Evolutionary conservation across 768 basidiomycete species (phyloP).

Genomic region (Tricholomella constricta): DNA sequence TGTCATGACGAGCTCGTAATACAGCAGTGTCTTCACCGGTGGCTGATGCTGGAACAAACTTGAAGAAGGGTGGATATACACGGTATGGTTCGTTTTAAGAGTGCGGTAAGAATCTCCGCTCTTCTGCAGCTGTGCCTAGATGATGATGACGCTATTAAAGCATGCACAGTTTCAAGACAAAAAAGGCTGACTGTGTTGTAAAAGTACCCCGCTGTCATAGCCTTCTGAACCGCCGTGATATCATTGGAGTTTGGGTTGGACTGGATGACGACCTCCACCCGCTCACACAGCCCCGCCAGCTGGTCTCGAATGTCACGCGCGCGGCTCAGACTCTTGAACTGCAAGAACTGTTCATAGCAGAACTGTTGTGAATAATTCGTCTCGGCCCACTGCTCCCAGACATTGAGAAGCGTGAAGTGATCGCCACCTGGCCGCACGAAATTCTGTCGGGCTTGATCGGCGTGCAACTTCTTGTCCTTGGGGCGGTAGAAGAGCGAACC

Average conservation of each 20-base stretch:
- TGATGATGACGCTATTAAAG: not conserved
- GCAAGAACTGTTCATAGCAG: conserved; percentile 94
- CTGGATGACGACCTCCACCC: conserved; percentile 90
- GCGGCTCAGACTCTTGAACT: conserved; percentile 91
- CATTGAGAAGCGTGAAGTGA: conserved; percentile 96
- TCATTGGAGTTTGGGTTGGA: conserved; percentile 92
- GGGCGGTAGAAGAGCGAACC: conserved; percentile 94
- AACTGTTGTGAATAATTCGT: conserved; percentile 97
- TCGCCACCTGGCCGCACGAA: conserved; percentile 96
- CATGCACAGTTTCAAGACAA: not conserved
- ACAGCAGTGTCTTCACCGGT: conserved; percentile 85
- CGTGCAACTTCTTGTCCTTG: conserved; percentile 97
- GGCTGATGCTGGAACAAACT: conserved; percentile 95
- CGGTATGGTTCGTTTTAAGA: conserved; percentile 93
- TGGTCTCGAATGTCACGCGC: conserved; percentile 97
- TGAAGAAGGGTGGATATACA: conserved; percentile 96
- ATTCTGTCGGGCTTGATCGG: conserved; percentile 96
- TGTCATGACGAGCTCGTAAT: conserved; percentile 98
- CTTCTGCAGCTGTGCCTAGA: conserved; percentile 87
- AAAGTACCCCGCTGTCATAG: conserved; percentile 93
- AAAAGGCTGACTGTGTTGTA: conserved; percentile 76
- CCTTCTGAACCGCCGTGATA: conserved; percentile 92
- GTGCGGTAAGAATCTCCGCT: conserved; percentile 97
- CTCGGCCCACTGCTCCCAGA: conserved; percentile 99
- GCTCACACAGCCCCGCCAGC: conserved; percentile 92